These are phyloP conservation scores for Leishmania amazonensis DNA, from an alignment of 208 protist genomes.

Conservation along the genomic window DNA sequence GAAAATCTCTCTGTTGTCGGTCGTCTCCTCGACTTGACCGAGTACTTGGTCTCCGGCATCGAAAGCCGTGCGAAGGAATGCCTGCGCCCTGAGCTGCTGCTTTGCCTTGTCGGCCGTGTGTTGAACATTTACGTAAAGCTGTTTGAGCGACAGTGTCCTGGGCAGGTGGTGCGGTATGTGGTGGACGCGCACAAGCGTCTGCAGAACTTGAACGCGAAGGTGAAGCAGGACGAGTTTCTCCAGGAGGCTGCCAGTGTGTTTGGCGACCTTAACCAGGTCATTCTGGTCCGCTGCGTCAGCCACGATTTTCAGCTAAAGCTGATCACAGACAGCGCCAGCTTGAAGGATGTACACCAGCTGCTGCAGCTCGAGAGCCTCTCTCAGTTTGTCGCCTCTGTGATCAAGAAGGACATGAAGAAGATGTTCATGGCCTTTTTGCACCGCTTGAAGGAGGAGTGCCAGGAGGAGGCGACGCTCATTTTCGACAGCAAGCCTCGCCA, in stretches of 20 bases:
- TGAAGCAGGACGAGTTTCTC: conserved; percentile 26
- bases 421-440: conserved; percentile 84
- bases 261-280: conserved; percentile 56
- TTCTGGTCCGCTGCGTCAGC: conserved; percentile 80
- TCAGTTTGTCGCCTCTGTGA: conserved; percentile 60
- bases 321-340: conserved; percentile 61
- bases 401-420: conserved; percentile 80
- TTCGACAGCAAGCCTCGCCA: conserved; percentile 30
- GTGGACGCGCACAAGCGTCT: conserved; percentile 59
- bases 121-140: conserved; percentile 57
- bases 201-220: conserved; percentile 8
- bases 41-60: conserved; percentile 24
- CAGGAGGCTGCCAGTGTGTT: conserved; percentile 64
- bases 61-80: conserved; percentile 12
- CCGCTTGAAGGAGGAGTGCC: conserved; percentile 73
- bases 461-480: conserved; percentile 57
- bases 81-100: conserved; percentile 39
- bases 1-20: conserved; percentile 31
- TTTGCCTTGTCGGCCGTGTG: conserved; percentile 70
- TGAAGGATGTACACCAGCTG: conserved; percentile 72
- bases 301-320: conserved; percentile 84
- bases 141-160: conserved; percentile 70
- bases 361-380: conserved; percentile 61
- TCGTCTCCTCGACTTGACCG: conserved; percentile 32
- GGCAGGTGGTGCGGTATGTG: conserved; percentile 47